Evolutionary conservation across 305 asterid genomes (phyloP).

Genomic region (Petunia hybrid): DNA sequence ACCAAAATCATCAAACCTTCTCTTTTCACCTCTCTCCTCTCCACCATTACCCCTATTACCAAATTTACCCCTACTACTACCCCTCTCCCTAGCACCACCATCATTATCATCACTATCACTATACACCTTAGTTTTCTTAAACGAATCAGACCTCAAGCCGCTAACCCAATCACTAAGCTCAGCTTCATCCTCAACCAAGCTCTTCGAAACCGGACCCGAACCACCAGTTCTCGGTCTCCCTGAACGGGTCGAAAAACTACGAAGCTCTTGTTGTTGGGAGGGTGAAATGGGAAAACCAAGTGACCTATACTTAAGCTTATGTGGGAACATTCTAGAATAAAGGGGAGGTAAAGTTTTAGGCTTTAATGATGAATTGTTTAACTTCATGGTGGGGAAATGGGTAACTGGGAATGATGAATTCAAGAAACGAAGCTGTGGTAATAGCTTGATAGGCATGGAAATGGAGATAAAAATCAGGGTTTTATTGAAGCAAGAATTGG

Average conservation of each 20-base stretch:
- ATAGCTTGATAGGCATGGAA: constrained; percentile 62
- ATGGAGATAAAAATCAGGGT: background rate
- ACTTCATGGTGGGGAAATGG: constrained; percentile 43
- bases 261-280: background rate
- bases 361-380: constrained; percentile 27
- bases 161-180: constrained; percentile 92
- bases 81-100: constrained; percentile 25
- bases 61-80: constrained; percentile 26
- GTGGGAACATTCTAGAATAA: constrained; percentile 67
- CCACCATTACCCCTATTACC: constrained; percentile 42
- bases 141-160: constrained; percentile 70
- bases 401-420: constrained; percentile 38
- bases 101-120: constrained; percentile 58
- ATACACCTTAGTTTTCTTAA: constrained; percentile 59
- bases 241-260: constrained; percentile 53
- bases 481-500: background rate
- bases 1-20: constrained; percentile 49
- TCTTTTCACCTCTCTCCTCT: constrained; percentile 44
- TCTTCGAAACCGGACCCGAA: constrained; percentile 53
- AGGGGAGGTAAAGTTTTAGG: constrained; percentile 54
- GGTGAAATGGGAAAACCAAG: constrained; percentile 44
- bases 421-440: constrained; percentile 54
- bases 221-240: constrained; percentile 43
- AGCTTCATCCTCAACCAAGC: constrained; percentile 95
- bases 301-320: constrained; percentile 55